Percentiles rank a stretch among this genome's conserved stretches.
phyloP scores from a whole-genome alignment of 2,329 filamentous ascomycete species.

The Aspergillus sp. region DNA sequence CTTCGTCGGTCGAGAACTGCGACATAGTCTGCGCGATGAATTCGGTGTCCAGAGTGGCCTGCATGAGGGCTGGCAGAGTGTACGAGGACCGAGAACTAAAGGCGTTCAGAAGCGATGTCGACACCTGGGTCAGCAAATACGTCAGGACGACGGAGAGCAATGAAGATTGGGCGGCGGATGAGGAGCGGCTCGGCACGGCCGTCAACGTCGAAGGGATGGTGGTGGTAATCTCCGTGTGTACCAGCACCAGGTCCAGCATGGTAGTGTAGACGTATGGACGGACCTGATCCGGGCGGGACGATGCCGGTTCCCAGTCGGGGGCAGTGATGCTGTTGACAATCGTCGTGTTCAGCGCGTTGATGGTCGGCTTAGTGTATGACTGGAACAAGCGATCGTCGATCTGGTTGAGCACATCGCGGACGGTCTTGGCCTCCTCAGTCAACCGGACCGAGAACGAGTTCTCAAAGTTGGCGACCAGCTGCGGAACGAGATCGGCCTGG shows the following conservation, averaged over 20 bases:
- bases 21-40: constrained; percentile 92
- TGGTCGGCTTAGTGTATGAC: constrained; percentile 80
- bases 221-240: constrained; percentile 86
- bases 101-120: constrained; percentile 74
- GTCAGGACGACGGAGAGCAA: constrained; percentile 81
- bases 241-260: constrained; percentile 80
- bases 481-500: constrained; percentile 77
- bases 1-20: constrained; percentile 82
- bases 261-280: constrained; percentile 87
- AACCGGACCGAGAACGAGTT: constrained; percentile 91
- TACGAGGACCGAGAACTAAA: constrained; percentile 71
- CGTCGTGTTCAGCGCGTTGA: constrained; percentile 66
- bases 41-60: constrained; percentile 95
- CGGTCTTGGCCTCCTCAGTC: constrained; percentile 88
- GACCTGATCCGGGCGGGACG: constrained; percentile 67
- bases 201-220: constrained; percentile 69
- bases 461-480: constrained; percentile 89
- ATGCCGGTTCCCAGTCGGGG: constrained; percentile 68
- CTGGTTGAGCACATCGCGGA: constrained; percentile 84
- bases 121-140: constrained; percentile 80
- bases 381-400: constrained; percentile 91
- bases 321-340: constrained; percentile 72
- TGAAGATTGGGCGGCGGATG: constrained; percentile 62
- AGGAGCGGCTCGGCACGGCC: constrained; percentile 72
- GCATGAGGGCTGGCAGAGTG: constrained; percentile 81